Conservation (phyloP, 495 filamentous ascomycete genomes). For the Friedmanniomyces endolithicus region DNA sequence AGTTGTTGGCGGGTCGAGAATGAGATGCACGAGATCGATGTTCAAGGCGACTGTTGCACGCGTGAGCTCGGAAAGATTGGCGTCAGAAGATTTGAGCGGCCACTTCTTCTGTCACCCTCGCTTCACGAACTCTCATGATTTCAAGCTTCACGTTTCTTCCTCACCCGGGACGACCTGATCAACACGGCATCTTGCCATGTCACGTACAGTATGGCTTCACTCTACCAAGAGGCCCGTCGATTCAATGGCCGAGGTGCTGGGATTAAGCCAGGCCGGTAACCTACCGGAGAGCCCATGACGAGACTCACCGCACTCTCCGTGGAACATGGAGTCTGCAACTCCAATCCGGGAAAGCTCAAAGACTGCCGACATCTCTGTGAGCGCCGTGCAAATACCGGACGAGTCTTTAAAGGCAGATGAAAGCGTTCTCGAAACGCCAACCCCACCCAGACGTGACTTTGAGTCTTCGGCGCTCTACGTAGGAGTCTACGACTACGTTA, state of each 20-base stretch:
- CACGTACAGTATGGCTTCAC: too few species aligned
- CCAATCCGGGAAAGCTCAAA: background rate
- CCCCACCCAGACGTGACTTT: constrained; percentile 6
- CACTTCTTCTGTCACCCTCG: too few species aligned
- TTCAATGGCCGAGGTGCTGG: too few species aligned
- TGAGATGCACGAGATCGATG: background rate
- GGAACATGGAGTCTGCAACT: background rate
- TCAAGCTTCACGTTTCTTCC: too few species aligned
- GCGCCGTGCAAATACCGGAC: background rate
- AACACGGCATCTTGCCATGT: too few species aligned
- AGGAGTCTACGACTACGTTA: constrained; percentile 38
- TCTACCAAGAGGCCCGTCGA: too few species aligned
- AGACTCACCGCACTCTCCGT: background rate
- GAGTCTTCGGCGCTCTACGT: constrained; percentile 13
- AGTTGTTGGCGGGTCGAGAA: constrained; percentile 11
- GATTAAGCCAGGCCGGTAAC: too few species aligned
- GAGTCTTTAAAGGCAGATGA: background rate
- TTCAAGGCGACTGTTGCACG: background rate
- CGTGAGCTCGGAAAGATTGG: background rate
- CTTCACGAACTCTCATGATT: too few species aligned
- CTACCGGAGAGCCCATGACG: too few species aligned
- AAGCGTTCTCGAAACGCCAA: background rate
- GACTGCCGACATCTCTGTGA: background rate
- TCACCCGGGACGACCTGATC: too few species aligned
- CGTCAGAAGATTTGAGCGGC: too few species aligned